These are phyloP conservation scores for Fonsecaea multimorphosa DNA, from an alignment of 2,329 filamentous ascomycete genomes.

Conservation along the genomic window DNA sequence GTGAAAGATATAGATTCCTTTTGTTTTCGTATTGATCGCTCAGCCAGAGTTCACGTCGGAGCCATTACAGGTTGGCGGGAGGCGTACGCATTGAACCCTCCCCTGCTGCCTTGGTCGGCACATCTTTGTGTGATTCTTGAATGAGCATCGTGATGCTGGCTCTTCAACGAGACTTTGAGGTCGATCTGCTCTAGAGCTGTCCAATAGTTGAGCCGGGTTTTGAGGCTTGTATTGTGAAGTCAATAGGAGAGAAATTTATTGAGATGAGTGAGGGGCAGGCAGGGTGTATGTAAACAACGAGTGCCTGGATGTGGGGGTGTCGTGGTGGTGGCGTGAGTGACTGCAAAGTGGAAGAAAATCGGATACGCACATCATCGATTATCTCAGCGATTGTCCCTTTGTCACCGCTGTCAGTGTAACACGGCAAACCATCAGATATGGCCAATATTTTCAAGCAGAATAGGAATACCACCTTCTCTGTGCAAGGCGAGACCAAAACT, in stretches of 20 bases:
- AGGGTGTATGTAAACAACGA: background rate
- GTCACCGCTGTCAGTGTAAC: no score
- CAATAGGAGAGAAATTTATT: background rate
- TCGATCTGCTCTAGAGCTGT: background rate
- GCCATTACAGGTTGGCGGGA: background rate
- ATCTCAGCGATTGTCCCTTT: no score
- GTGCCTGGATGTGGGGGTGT: background rate
- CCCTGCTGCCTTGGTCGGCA: slow-evolving; percentile 64
- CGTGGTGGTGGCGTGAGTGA: background rate
- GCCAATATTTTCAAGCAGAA: no score
- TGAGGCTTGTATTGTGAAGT: no score
- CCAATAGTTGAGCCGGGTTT: background rate
- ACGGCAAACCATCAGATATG: background rate
- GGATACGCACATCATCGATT: no score
- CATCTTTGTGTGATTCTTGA: slow-evolving; percentile 64
- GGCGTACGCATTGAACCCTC: slow-evolving; percentile 61
- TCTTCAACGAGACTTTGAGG: background rate
- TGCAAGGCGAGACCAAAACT: no score
- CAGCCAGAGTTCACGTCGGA: slow-evolving; percentile 21
- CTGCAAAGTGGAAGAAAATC: background rate
- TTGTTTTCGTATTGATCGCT: slow-evolving; percentile 11
- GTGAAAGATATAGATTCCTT: slow-evolving; percentile 89
- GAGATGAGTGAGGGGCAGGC: background rate
- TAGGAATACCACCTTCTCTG: no score
- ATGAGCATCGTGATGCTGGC: slow-evolving; percentile 61